Evolutionary conservation across 768 basidiomycete genomes (phyloP), one percentile per base, ranked within the genome.

Genomic region (Boletus sp.): DNA sequence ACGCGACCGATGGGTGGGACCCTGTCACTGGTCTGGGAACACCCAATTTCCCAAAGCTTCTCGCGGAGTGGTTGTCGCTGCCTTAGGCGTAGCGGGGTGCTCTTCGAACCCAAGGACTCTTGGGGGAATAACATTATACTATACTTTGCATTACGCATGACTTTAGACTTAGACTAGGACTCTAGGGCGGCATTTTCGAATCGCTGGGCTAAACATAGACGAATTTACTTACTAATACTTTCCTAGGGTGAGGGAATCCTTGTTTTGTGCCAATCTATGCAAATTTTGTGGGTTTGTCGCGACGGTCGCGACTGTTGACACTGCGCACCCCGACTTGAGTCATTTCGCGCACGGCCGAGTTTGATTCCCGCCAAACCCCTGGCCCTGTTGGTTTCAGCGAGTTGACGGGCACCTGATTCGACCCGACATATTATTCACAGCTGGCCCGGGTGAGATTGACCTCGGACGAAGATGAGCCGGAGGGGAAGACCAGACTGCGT

Each of bases 1-100:
- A 68, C 7, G 56, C 65, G 5, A 54, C 63, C 2, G 5, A 9
- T 4, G 68, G 79, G 30, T 80, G 78, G 78, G 78, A 78, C 61
- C 75, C 79, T 20, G 79, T 78, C 15, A 74, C 77, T 12, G 81
- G 80, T 18, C 60, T 80, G n/a, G 80, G 78, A 2, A 80, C 77
- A 7, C 80, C 78, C 8, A 76, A 75, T 49, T 74, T 79, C 54
- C 72, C 73, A 5, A 56, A 69, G 46, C 64, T 81, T 24, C 69
- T 79, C 15, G 71, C 70, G 36, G 67, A 64, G 53, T 78, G 76
- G 76, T 33, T 79, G 41, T 24, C 4, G 0, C 18, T 67, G 17
- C 65, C 65, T 24, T 66, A 63, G 49, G 40, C 3, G 3, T 20
- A 2, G 28, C 17, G 1, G 18, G 5, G 17, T 28, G 3, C 32